Evolutionary conservation across 441 rosid species (phyloP).

Genomic region (Brassica balearica): DNA sequence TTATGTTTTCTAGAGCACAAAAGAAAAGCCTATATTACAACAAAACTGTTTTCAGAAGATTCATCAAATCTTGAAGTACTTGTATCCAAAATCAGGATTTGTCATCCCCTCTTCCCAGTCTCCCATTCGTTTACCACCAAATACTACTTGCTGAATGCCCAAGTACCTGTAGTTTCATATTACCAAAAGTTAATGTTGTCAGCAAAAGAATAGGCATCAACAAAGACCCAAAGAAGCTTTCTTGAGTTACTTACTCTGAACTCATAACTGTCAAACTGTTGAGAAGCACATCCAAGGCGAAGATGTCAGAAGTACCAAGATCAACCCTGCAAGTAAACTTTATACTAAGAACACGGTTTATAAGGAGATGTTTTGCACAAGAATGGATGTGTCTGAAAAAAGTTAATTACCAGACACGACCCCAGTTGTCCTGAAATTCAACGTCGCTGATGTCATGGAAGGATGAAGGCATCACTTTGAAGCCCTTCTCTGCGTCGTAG

Average conservation of each 20-base stretch:
- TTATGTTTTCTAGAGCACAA: slow-evolving; percentile 18
- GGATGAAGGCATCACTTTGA: slow-evolving; percentile 81
- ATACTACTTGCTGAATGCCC: slow-evolving; percentile 86
- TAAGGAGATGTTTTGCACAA: neutral
- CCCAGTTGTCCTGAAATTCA: slow-evolving; percentile 99
- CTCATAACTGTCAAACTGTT: slow-evolving; percentile 91
- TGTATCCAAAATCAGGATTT: slow-evolving; percentile 74
- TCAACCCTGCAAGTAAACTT: slow-evolving; percentile 72
- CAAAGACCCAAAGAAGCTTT: neutral
- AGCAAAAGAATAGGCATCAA: neutral
- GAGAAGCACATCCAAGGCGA: slow-evolving; percentile 82
- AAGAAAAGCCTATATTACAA: slow-evolving; percentile 20
- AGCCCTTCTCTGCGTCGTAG: slow-evolving; percentile 84
- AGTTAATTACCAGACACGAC: slow-evolving; percentile 76
- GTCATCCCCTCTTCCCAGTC: slow-evolving; percentile 99
- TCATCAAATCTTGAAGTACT: slow-evolving; percentile 62
- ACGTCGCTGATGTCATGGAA: slow-evolving; percentile 91
- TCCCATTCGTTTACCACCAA: slow-evolving; percentile 79
- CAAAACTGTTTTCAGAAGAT: slow-evolving; percentile 30
- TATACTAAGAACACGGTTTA: neutral
- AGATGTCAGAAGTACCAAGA: slow-evolving; percentile 85
- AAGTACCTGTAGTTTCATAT: slow-evolving; percentile 57
- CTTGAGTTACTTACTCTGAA: slow-evolving; percentile 72
- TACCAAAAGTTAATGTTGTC: neutral
- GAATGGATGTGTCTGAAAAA: neutral